Evolutionary conservation across 371 early-diverging fungal species (phyloP), one percentile per base, ranked within the genome.

Genomic region (Mortierella sp.): DNA sequence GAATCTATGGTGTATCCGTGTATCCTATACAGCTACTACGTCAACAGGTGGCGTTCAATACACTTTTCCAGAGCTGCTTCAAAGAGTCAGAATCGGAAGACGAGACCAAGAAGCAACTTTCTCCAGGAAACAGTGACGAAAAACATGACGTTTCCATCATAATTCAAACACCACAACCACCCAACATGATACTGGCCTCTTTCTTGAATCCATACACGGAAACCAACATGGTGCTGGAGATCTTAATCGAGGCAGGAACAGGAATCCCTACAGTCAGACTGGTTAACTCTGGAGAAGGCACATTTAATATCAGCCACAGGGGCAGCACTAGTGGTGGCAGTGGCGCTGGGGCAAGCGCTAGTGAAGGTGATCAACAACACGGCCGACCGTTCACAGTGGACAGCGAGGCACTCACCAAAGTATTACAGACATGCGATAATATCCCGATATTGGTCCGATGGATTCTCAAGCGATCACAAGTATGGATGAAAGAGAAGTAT

Each of bases 21-120:
- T 34, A 10, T 10, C 10, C 34, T 39, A 41, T 37, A 21, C 45
- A 67, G 63, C 34, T 67, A 14, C 50, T 65, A 14, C 82, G 88
- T n/a, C 85, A 85, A 52, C 88, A 87, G 62, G 63, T 84, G 53
- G 79, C 82, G 69, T 87, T 85, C 67, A 87, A 87, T 51, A 73
- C 79, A 3, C 58, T 87, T 0, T 85, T 86, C 55, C 80, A 79
- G 54, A 84, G 83, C 50, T 81, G 86, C 21, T 85, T 87, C 50
- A 80, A 83, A 54, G 61, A 66, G 22, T 57, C 76, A 2, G 58
- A 39, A 10, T 21, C 50, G 0, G 51, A 41, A 14, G 59, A 54
- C 28, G 67, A 57, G 19, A 55, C 43, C 21, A 60, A 29, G 24
- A 58, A 51, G 34, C 39, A 46, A 28, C 34, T 60, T 1, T 29